Percentiles rank a stretch among this genome's conserved stretches.
Evolutionary conservation across 225 moss, liverwort and hornwort genomes (phyloP).

Genomic region (Anthoceros angustus): DNA sequence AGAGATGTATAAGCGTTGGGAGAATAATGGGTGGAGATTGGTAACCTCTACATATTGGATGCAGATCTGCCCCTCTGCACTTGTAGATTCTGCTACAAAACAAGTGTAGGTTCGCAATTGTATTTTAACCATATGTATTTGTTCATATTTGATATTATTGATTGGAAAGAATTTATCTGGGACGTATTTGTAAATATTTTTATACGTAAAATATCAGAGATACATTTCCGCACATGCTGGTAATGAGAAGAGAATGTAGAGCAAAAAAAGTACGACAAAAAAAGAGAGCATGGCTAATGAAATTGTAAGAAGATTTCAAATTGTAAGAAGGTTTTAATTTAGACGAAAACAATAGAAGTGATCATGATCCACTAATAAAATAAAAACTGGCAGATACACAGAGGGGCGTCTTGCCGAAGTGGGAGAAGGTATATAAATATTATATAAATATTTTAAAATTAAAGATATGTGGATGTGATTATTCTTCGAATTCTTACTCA

Average conservation of each 20-base stretch:
- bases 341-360: too few species aligned
- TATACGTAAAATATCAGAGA: slow-evolving; percentile 3
- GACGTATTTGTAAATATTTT: neutral
- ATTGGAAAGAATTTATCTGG: neutral
- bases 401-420: neutral
- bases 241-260: slow-evolving; percentile 20
- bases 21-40: slow-evolving; percentile 31
- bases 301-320: slow-evolving; percentile 14
- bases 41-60: slow-evolving; percentile 14
- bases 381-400: neutral
- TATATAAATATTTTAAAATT: neutral
- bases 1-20: slow-evolving; percentile 19
- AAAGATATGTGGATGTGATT: too few species aligned
- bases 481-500: too few species aligned
- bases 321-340: neutral
- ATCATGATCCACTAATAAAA: too few species aligned
- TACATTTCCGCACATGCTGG: slow-evolving; percentile 15
- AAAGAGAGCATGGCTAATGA: slow-evolving; percentile 27
- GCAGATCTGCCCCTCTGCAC: slow-evolving; percentile 13
- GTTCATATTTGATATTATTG: neutral
- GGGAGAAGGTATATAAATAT: neutral
- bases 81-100: slow-evolving; percentile 11
- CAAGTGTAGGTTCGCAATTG: neutral
- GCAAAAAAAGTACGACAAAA: slow-evolving; percentile 15
- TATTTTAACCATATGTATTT: neutral